phyloP scores from a whole-genome alignment of 106 monocot genomes.

The Allium cepa region DNA sequence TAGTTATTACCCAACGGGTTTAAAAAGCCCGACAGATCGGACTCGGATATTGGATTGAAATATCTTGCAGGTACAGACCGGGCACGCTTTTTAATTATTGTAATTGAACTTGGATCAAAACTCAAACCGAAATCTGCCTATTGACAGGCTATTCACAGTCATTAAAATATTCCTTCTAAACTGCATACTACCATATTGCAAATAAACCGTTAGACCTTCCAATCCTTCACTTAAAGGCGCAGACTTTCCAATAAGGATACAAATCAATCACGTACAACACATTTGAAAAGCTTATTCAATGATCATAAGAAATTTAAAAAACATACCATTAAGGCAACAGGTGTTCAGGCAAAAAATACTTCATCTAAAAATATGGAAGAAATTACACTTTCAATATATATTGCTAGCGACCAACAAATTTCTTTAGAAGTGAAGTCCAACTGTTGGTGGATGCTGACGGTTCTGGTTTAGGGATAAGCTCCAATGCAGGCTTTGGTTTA shows the following conservation, averaged over 20 bases:
- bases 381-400: neutral
- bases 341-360: neutral
- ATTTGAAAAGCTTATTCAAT: conserved; percentile 1
- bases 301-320: neutral
- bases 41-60: too few species aligned
- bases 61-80: too few species aligned
- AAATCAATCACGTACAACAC: neutral
- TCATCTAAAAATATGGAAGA: neutral
- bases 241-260: neutral
- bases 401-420: neutral
- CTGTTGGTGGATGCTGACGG: neutral
- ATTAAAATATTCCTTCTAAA: too few species aligned
- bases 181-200: too few species aligned
- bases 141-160: too few species aligned
- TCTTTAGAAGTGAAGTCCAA: conserved; percentile 6
- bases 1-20: too few species aligned
- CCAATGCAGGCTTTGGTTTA: neutral
- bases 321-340: neutral
- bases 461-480: conserved; percentile 1
- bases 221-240: neutral
- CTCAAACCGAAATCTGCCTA: too few species aligned
- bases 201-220: too few species aligned
- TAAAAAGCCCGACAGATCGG: too few species aligned
- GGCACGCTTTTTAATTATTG: too few species aligned
- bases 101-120: too few species aligned